phyloP scores from a whole-genome alignment of 148 eudicot species.

The Silene uniflora region DNA sequence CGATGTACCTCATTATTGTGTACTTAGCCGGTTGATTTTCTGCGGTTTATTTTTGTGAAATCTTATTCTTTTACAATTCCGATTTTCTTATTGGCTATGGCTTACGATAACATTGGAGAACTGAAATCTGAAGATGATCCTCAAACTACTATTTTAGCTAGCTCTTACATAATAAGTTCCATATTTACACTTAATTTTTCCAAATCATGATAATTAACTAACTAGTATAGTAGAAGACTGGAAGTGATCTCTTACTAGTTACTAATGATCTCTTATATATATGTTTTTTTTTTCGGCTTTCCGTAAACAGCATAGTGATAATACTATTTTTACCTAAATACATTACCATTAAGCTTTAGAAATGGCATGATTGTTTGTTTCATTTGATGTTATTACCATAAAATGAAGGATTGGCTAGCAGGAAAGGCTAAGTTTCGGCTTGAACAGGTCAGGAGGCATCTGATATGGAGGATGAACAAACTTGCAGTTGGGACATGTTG shows the following conservation, averaged over 20 bases:
- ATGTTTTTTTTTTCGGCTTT: neutral
- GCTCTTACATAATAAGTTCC: slow-evolving; percentile 2
- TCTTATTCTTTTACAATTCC: neutral
- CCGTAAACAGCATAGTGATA: neutral
- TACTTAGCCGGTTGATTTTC: neutral
- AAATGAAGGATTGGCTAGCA: slow-evolving; percentile 27
- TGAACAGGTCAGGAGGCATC: slow-evolving; percentile 35
- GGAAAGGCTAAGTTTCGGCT: slow-evolving; percentile 51
- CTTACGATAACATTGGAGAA: neutral
- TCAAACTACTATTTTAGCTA: slow-evolving; percentile 13
- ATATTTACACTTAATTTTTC: slow-evolving; percentile 10
- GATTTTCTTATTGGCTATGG: neutral
- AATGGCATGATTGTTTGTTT: slow-evolving; percentile 16
- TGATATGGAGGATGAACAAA: slow-evolving; percentile 70
- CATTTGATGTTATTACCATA: slow-evolving; percentile 11
- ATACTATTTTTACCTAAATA: slow-evolving; percentile 19
- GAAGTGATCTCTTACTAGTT: slow-evolving; percentile 1
- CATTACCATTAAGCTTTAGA: slow-evolving; percentile 23
- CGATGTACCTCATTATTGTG: neutral
- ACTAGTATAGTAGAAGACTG: slow-evolving; percentile 5
- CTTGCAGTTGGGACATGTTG: slow-evolving; percentile 88
- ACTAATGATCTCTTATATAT: slow-evolving; percentile 6
- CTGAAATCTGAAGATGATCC: neutral
- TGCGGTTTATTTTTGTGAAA: neutral
- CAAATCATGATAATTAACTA: neutral